Conservation (phyloP, 108 stramenopile genomes). For the Phaeodactylum tricornutum region DNA sequence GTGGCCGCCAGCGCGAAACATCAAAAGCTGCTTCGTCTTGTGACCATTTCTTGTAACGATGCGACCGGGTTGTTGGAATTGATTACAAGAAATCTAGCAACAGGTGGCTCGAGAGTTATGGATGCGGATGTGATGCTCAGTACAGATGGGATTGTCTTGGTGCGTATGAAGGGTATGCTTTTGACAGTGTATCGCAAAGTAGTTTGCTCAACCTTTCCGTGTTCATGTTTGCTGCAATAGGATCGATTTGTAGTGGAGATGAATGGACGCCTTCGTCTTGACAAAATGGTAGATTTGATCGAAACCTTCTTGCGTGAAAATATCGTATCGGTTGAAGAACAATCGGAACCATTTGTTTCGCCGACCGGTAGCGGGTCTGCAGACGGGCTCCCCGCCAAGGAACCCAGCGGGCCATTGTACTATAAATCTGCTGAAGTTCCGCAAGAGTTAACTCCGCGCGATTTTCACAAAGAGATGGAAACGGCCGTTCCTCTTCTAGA, state of each 20-base stretch:
- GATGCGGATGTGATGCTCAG: slow-evolving; percentile 35
- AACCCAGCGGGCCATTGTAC: slow-evolving; percentile 1
- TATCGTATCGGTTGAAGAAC: background rate
- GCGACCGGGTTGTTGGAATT: slow-evolving; percentile 20
- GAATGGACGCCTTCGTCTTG: slow-evolving; percentile 22
- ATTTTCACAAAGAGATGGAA: slow-evolving; percentile 15
- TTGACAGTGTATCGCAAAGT: slow-evolving; percentile 4
- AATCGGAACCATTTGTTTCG: background rate
- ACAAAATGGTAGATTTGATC: slow-evolving; percentile 17
- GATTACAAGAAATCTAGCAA: slow-evolving; percentile 17
- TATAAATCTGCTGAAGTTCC: slow-evolving; percentile 6
- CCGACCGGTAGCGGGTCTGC: background rate
- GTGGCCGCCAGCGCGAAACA: background rate
- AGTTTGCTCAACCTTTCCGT: background rate
- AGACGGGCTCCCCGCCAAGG: background rate
- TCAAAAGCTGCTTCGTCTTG: slow-evolving; percentile 5
- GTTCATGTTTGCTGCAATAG: slow-evolving; percentile 2
- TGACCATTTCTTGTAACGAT: slow-evolving; percentile 23
- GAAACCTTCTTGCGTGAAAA: slow-evolving; percentile 12
- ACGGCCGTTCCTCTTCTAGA: slow-evolving; percentile 13
- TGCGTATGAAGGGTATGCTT: slow-evolving; percentile 2
- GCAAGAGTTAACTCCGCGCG: background rate
- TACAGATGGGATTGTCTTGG: slow-evolving; percentile 17
- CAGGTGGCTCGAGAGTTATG: slow-evolving; percentile 19
- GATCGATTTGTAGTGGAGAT: slow-evolving; percentile 32